Conservation (phyloP, 305 asterid species). For the Ajuga reptans region DNA sequence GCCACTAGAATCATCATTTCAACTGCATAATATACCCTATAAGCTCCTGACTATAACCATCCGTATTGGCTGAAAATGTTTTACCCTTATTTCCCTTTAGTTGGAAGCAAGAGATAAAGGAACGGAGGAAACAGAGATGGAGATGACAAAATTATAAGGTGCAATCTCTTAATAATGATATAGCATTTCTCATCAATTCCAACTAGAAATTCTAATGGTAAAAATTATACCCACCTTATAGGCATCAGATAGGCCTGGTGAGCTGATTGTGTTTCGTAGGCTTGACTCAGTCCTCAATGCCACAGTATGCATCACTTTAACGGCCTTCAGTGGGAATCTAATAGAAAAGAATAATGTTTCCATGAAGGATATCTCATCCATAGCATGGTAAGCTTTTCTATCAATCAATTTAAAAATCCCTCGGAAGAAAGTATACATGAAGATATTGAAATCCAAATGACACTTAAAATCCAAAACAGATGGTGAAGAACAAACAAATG, state of each 20-base stretch:
- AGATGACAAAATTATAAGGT: neutral
- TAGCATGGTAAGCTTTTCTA: too few relatives aligned
- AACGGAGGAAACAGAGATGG: neutral
- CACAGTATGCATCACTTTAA: constrained; percentile 88
- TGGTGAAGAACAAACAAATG: neutral
- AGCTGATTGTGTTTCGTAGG: constrained; percentile 31
- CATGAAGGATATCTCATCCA: too few relatives aligned
- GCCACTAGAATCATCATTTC: too few relatives aligned
- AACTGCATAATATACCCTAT: too few relatives aligned
- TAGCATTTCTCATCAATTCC: neutral
- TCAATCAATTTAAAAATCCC: neutral
- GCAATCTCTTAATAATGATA: neutral
- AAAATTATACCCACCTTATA: constrained; percentile 44
- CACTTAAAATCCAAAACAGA: neutral
- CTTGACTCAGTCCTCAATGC: constrained; percentile 81
- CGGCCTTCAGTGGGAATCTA: constrained; percentile 90
- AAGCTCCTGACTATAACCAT: too few relatives aligned
- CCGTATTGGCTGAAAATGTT: too few relatives aligned
- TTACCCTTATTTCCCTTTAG: neutral
- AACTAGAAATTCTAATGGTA: neutral
- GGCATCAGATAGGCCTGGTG: constrained; percentile 36
- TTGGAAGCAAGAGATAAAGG: neutral
- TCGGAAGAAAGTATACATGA: neutral
- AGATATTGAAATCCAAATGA: neutral
- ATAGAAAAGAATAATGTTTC: neutral